phyloP scores from a whole-genome alignment of 192 early-diverging fungal genomes.

The Paraglomus occultum region DNA sequence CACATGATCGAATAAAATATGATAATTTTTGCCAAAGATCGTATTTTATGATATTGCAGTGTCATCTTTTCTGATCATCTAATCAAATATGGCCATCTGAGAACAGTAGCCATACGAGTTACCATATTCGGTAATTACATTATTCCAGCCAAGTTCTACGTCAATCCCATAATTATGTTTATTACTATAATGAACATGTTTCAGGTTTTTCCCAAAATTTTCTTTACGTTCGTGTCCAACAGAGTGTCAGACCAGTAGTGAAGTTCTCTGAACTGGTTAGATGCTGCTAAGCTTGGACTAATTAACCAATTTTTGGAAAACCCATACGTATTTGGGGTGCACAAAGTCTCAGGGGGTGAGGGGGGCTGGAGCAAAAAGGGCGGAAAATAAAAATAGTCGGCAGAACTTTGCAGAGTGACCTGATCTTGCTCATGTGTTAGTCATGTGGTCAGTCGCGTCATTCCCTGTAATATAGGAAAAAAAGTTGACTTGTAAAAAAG shows the following conservation, averaged over 20 bases:
- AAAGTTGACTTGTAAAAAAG: too few species aligned
- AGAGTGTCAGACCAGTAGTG: conserved; percentile 6
- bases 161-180: conserved; percentile 19
- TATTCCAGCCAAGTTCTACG: too few species aligned
- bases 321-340: neutral
- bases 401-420: conserved; percentile 23
- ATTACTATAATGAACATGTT: neutral
- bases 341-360: neutral
- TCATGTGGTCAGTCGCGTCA: neutral
- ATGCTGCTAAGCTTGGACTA: conserved; percentile 19
- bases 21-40: too few species aligned
- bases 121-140: too few species aligned
- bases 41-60: too few species aligned
- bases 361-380: too few species aligned
- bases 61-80: too few species aligned
- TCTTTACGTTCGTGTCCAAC: conserved; percentile 18
- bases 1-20: too few species aligned
- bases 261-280: conserved; percentile 17
- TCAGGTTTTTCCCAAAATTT: neutral
- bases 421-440: neutral
- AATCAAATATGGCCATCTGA: too few species aligned
- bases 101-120: too few species aligned
- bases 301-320: conserved; percentile 16
- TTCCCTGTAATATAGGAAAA: neutral
- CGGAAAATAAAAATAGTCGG: neutral